Evolutionary conservation across 495 filamentous ascomycete species (phyloP), one percentile per base, ranked within the genome.

Genomic region (Lentithecium fluviatile): DNA sequence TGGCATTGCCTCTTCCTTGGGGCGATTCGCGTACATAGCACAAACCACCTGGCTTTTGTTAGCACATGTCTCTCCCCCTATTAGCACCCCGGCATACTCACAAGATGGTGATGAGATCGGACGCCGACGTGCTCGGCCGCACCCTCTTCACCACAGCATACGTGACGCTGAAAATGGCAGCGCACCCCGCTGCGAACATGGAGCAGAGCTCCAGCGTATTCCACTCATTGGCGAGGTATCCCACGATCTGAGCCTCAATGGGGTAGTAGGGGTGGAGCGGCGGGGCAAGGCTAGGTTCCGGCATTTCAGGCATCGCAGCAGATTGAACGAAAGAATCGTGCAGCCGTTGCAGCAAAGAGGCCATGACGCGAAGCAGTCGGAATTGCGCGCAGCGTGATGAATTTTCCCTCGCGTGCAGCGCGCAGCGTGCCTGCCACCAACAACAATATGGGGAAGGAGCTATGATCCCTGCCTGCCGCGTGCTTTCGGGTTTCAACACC

Each of bases 181-280:
- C 66, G 38, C 80, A 73, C 34, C 77, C 75, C 7, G 66, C 72
- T 17, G 66, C 78, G 62, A 87, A 82, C 43, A 73, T 62, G 25
- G 65, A 62, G 4, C 85, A 72, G 10, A 86, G 74, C 25, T 70
- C 65, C n/a, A 69, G 62, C n/a, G 83, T 72, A 23, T 75, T 70
- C 29, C 74, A 74, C 19, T 71, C 73, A 71, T 88, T 89, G 57
- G 82, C 77, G 45, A 77, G 68, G 71, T 89, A 94, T 26, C 73
- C 78, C 12, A 78, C 73, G 46, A 94, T 83, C 19, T 76, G 55
- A 13, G 81, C 82, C 47, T 82, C 82, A 2, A 81, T 66, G 12
- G 89, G 89, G 63, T 87, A 88, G 71, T 91, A 93, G 10, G 89
- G 88, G 62, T 93, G 88, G 19, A 64, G 6, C 15, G 52, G 52